Conservation (phyloP, 2,329 filamentous ascomycete genomes). For the Neonectria ditissima region DNA sequence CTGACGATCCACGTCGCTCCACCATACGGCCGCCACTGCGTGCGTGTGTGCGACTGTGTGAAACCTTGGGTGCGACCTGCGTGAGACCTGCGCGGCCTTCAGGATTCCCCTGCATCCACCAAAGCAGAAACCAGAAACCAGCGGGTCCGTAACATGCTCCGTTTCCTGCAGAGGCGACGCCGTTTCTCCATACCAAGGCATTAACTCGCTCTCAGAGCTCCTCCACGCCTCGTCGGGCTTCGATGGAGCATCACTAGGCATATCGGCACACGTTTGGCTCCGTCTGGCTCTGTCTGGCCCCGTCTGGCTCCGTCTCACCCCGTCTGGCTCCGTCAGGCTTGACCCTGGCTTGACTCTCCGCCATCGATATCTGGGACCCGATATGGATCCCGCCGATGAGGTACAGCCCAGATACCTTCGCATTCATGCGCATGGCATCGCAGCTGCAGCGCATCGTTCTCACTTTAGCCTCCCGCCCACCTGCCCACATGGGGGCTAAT, state of each 20-base stretch:
- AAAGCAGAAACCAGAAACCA: constrained; percentile 22
- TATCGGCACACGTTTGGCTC: not conserved
- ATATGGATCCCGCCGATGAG: constrained; percentile 35
- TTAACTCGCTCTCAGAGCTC: constrained; percentile 4
- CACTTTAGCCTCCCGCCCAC: constrained; percentile 29
- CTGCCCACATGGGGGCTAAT: constrained; percentile 15
- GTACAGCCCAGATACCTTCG: constrained; percentile 36
- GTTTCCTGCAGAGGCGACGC: constrained; percentile 22
- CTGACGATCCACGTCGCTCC: constrained; percentile 25
- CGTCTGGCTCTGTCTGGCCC: constrained; percentile 11
- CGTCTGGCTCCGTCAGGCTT: constrained; percentile 10
- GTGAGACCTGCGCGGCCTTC: constrained; percentile 12
- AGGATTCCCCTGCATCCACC: constrained; percentile 32
- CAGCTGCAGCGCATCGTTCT: constrained; percentile 30
- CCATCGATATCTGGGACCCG: constrained; percentile 36
- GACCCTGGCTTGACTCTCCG: constrained; percentile 24
- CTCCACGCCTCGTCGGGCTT: constrained; percentile 9
- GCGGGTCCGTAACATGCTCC: constrained; percentile 19
- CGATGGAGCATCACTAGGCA: not conserved
- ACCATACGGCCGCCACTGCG: constrained; percentile 22
- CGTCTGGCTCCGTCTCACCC: constrained; percentile 13
- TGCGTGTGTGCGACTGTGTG: constrained; percentile 26
- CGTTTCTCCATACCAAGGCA: constrained; percentile 16
- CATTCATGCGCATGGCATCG: constrained; percentile 31
- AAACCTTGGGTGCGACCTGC: constrained; percentile 4